A percentile compares a stretch with the other conserved stretches of the same genome.
Evolutionary conservation across 2,329 filamentous ascomycete genomes (phyloP).

Genomic region (Dactylellina parvicollis): DNA sequence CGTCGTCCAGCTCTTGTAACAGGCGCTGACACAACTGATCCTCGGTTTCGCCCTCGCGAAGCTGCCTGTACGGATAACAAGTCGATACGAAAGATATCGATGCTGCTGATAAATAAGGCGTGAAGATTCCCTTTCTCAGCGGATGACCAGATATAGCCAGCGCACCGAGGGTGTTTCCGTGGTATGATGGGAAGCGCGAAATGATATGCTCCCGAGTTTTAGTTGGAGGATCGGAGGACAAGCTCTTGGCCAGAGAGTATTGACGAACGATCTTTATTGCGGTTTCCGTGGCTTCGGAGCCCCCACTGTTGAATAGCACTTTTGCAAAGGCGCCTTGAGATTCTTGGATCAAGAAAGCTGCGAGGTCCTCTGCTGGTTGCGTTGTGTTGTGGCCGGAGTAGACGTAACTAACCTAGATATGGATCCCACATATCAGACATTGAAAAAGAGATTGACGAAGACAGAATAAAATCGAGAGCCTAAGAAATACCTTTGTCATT

Average conservation of each 20-base stretch:
- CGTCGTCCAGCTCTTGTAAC: constrained; percentile 72
- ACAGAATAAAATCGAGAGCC: constrained; percentile 61
- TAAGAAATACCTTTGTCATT: constrained; percentile 66
- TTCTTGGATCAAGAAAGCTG: constrained; percentile 65
- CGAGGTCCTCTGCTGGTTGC: constrained; percentile 67
- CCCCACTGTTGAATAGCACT: constrained; percentile 41
- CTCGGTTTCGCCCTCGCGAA: constrained; percentile 66
- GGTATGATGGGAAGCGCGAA: constrained; percentile 72
- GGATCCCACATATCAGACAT: neutral
- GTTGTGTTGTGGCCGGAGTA: constrained; percentile 59
- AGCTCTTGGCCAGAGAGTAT: constrained; percentile 70
- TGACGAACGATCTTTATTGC: constrained; percentile 74
- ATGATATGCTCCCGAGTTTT: constrained; percentile 71
- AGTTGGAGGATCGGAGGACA: constrained; percentile 61
- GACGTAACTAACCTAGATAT: constrained; percentile 59
- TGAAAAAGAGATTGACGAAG: constrained; percentile 62
- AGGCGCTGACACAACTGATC: constrained; percentile 71
- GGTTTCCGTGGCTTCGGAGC: constrained; percentile 75
- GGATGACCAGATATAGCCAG: constrained; percentile 73
- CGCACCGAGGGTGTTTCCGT: constrained; percentile 75
- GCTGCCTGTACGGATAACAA: constrained; percentile 73
- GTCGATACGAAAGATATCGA: constrained; percentile 72
- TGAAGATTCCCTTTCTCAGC: constrained; percentile 70
- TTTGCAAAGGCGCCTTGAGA: constrained; percentile 43
- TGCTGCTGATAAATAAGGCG: constrained; percentile 66